Percentiles rank a stretch among this genome's conserved stretches.
Conservation (phyloP, 139 green algal species). For the Coelastrella sp. region DNA sequence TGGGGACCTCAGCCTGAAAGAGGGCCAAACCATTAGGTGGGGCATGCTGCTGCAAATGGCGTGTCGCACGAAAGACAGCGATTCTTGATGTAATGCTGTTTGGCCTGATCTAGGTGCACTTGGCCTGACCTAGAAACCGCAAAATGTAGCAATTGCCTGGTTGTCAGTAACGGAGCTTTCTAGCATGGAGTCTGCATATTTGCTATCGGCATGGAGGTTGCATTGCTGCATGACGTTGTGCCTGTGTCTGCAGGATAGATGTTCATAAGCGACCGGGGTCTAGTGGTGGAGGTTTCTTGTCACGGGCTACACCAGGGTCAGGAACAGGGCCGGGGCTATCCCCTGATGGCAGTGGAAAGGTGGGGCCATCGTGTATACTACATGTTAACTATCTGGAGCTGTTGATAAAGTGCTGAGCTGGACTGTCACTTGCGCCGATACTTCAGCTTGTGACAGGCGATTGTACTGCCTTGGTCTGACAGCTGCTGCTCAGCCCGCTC, state of each 20-base stretch:
- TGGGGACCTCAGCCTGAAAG: constrained; percentile 77
- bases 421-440: no score
- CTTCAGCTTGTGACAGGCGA: no score
- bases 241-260: not conserved
- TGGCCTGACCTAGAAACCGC: no score
- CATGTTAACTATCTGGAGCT: no score
- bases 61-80: no score
- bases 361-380: not conserved
- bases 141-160: not conserved
- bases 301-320: not conserved
- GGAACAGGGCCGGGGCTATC: not conserved
- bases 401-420: no score
- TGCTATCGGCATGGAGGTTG: not conserved
- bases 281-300: constrained; percentile 3
- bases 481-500: no score
- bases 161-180: no score
- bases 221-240: not conserved
- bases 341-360: not conserved
- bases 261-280: not conserved
- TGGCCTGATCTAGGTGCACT: not conserved
- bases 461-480: no score
- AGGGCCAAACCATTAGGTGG: constrained; percentile 84
- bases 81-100: not conserved
- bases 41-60: no score
- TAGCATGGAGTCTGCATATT: not conserved